These are phyloP conservation scores for Termitomyces sp. DNA, from an alignment of 768 basidiomycete species.

Conservation along the genomic window DNA sequence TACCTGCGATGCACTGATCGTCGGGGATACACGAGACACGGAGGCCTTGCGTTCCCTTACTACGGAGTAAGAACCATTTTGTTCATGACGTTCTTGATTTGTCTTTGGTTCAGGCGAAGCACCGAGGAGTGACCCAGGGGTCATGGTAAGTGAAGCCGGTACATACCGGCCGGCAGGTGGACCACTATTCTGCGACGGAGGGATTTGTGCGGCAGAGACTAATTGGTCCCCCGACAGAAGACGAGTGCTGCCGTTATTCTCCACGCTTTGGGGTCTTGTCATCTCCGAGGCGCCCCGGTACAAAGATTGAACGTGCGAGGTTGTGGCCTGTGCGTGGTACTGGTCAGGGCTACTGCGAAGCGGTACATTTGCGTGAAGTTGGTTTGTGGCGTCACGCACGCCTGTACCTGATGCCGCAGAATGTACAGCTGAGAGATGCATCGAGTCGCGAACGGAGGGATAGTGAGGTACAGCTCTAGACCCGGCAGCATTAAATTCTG, in stretches of 20 bases:
- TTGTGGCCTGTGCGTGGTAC: slow-evolving; percentile 6
- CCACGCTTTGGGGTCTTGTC: not conserved
- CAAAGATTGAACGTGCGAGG: not conserved
- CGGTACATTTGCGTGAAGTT: slow-evolving; percentile 12
- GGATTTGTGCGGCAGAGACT: slow-evolving; percentile 5
- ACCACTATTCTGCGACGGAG: slow-evolving; percentile 11
- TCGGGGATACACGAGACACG: slow-evolving; percentile 4
- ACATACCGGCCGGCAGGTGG: slow-evolving; percentile 13
- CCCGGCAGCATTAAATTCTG: slow-evolving; percentile 34
- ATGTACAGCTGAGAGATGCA: not conserved
- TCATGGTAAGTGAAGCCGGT: slow-evolving; percentile 17
- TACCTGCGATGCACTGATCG: not conserved
- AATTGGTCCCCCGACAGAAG: slow-evolving; percentile 2
- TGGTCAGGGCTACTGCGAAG: slow-evolving; percentile 17
- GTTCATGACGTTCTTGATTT: slow-evolving; percentile 2
- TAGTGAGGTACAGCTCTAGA: slow-evolving; percentile 22
- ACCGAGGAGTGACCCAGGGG: not conserved
- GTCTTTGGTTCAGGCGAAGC: not conserved
- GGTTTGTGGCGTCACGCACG: not conserved
- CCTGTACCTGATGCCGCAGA: not conserved
- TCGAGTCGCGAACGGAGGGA: slow-evolving; percentile 6
- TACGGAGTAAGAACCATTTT: slow-evolving; percentile 1
- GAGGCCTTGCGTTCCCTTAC: slow-evolving; percentile 9
- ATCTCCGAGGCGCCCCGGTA: slow-evolving; percentile 4
- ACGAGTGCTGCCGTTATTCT: not conserved